phyloP scores from a whole-genome alignment of 2,329 filamentous ascomycete species.

The Cryphonectria radicalis region DNA sequence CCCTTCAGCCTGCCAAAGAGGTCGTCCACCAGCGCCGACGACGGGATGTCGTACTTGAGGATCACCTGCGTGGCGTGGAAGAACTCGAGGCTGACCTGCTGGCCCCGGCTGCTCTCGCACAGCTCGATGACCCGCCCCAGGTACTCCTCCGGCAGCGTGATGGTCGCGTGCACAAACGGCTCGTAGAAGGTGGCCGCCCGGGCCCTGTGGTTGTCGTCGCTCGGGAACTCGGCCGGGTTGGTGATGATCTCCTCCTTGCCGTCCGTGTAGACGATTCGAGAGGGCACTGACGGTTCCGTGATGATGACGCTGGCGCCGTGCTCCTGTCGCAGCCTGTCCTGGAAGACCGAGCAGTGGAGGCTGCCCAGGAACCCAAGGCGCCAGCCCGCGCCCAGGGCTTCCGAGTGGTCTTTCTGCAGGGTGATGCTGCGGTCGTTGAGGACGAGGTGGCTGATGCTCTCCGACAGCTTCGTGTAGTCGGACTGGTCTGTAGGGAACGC shows the following conservation, averaged over 20 bases:
- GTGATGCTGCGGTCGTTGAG: constrained; percentile 96
- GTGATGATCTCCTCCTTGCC: constrained; percentile 79
- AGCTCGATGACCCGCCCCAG: constrained; percentile 93
- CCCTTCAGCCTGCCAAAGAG: constrained; percentile 97
- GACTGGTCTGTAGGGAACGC: constrained; percentile 92
- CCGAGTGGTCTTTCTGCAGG: constrained; percentile 89
- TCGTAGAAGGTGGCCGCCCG: constrained; percentile 54
- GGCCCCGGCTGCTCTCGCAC: constrained; percentile 86
- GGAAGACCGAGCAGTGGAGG: constrained; percentile 97
- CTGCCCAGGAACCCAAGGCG: constrained; percentile 94
- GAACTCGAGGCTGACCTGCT: constrained; percentile 86
- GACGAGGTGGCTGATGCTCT: constrained; percentile 91
- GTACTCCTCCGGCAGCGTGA: constrained; percentile 93
- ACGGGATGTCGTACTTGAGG: constrained; percentile 85
- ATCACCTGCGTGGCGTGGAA: constrained; percentile 94
- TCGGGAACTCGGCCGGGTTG: constrained; percentile 88
- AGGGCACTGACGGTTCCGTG: constrained; percentile 92
- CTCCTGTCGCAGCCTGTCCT: constrained; percentile 91
- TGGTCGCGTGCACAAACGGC: constrained; percentile 77
- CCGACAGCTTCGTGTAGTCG: constrained; percentile 84
- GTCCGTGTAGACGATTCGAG: constrained; percentile 79
- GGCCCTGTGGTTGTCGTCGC: constrained; percentile 56
- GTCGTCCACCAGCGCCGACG: constrained; percentile 91
- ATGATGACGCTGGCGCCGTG: constrained; percentile 96
- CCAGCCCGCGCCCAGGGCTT: constrained; percentile 93